These are phyloP conservation scores for Saccharomycopsis malanga DNA, from an alignment of 805 yeast species.

Conservation along the genomic window DNA sequence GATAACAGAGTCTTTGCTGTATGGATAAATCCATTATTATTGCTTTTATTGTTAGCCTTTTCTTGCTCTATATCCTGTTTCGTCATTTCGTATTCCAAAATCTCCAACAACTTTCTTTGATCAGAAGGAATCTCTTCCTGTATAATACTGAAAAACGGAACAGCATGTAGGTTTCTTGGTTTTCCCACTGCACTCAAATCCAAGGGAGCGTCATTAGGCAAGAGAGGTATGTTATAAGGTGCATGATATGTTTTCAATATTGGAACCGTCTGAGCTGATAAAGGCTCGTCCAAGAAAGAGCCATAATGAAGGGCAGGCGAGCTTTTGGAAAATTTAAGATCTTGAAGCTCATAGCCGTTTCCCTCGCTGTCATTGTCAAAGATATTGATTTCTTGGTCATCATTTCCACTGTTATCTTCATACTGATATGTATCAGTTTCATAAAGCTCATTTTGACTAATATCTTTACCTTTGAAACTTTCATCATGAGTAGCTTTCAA, in stretches of 20 bases:
- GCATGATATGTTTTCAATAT: neutral
- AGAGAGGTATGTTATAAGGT: neutral
- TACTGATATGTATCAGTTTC: no score
- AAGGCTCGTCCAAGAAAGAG: neutral
- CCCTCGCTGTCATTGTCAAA: neutral
- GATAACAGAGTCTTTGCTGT: neutral
- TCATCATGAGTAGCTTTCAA: no score
- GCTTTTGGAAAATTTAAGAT: neutral
- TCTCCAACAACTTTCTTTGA: conserved; percentile 6
- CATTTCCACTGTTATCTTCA: neutral
- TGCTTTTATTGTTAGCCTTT: no score
- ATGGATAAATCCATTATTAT: no score
- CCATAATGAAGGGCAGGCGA: neutral
- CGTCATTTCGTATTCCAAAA: conserved; percentile 15
- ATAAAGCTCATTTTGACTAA: no score
- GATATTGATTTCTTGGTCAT: neutral
- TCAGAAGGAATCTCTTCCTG: conserved; percentile 4
- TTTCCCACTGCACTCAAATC: conserved; percentile 7
- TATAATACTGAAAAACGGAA: conserved; percentile 6
- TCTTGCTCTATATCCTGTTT: neutral
- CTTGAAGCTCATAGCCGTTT: neutral
- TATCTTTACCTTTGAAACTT: no score
- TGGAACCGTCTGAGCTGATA: neutral
- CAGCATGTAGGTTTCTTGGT: conserved; percentile 5
- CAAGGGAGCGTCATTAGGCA: neutral